Base-by-base conservation (phyloP, 1,284 basidiomycete species). In the Puccinia horiana region DNA sequence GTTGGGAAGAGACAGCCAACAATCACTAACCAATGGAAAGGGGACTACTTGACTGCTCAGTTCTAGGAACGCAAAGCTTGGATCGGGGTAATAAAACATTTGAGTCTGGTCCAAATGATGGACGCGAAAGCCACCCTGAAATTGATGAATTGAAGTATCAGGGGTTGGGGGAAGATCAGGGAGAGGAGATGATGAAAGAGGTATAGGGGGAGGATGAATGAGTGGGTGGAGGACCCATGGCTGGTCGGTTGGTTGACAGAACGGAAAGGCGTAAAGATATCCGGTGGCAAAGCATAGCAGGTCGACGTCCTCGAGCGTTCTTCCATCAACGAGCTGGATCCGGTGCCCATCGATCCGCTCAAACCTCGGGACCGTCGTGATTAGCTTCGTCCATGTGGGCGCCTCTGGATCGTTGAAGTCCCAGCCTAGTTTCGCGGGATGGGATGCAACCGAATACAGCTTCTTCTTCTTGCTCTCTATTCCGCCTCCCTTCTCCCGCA, bases 241-340 rank as follows among this genome's bases (percentile, higher is more conserved):
- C 1, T 0, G 5, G 54, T 69, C 63, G 32, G 4, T 0, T 20
- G 14, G 23, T 0, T 40, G 14, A 35, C 63, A 69, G 49, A 82
- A 82, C 0, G 58, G 65, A 69, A 82, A 81, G 63, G 32, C 40
- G 63, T 84, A 85, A 26, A 83, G 69, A 75, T 85, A 87, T 9
- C 86, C 86, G 0, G 86, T 87, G 14, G 83, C 86, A 80, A 86
- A 87, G 5, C 87, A 76, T 67, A 87, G 84, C 75, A 84, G 73
- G 44, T 86, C 85, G 14, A 87, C 83, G 44, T 84, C 77, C 1
- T 77, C 67, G 4, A 84, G 47, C 4, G 12, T 35, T 11, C 76
- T 5, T 0, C 83, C 84, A 23, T 83, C 83, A 4, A 83, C 78
- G 8, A 86, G 79, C 37, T 32, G 52, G 18, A 67, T 65, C 40